A percentile compares a stretch with the other conserved stretches of the same genome.
Conservation (phyloP, 345 rosid species). For the Boechera divaricarpa region DNA sequence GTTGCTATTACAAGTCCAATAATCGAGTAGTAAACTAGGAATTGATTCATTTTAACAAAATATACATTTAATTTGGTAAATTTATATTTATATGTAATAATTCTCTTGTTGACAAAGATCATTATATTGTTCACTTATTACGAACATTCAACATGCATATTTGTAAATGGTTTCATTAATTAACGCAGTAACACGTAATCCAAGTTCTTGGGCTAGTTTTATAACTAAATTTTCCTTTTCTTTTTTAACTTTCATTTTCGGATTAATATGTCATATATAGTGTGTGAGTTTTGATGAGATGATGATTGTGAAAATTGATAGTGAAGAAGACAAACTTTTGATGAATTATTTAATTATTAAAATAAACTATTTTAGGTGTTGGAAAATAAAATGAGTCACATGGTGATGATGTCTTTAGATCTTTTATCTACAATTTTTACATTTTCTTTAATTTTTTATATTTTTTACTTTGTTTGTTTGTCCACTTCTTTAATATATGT, state of each 20-base stretch:
- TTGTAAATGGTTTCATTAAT: neutral
- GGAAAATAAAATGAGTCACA: slow-evolving; percentile 43
- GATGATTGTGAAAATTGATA: slow-evolving; percentile 40
- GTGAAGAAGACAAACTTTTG: slow-evolving; percentile 24
- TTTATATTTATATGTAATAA: neutral
- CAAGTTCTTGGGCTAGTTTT: slow-evolving; percentile 18
- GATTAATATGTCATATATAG: slow-evolving; percentile 24
- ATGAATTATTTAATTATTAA: neutral
- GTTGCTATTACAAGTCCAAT: neutral
- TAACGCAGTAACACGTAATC: slow-evolving; percentile 19
- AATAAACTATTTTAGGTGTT: slow-evolving; percentile 19
- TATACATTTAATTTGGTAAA: neutral
- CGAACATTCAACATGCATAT: slow-evolving; percentile 9
- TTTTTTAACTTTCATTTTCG: neutral
- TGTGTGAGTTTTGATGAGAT: slow-evolving; percentile 30
- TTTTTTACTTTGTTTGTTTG: slow-evolving; percentile 25
- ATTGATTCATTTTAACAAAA: neutral
- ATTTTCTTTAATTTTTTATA: neutral
- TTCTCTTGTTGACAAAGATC: neutral
- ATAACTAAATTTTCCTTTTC: neutral
- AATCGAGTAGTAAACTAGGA: neutral
- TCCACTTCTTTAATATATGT: slow-evolving; percentile 38
- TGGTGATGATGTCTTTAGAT: slow-evolving; percentile 35
- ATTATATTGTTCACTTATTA: neutral
- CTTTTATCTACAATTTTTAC: slow-evolving; percentile 26